A percentile compares a stretch with the other conserved stretches of the same genome.
Conservation (phyloP, 257 asterid genomes). For the Paraleonurus japonicus region DNA sequence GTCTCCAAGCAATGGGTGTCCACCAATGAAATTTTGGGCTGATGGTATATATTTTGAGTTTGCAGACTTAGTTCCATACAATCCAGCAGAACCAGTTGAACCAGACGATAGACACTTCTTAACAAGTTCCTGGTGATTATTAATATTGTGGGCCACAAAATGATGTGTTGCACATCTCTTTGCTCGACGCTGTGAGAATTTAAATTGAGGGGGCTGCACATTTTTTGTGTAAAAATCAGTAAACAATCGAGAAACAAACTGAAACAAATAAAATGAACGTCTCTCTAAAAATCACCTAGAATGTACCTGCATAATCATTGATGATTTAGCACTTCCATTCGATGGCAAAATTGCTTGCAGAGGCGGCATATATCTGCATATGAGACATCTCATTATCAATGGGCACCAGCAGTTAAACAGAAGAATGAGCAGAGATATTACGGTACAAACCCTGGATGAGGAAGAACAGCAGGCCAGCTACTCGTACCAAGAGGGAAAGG, state of each 20-base stretch:
- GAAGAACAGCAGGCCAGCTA: conserved; percentile 46
- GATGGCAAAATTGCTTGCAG: conserved; percentile 33
- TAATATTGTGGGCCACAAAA: conserved; percentile 47
- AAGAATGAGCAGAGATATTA: conserved; percentile 5
- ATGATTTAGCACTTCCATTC: conserved; percentile 37
- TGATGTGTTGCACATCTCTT: conserved; percentile 59
- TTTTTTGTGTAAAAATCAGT: conserved; percentile 11
- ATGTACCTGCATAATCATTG: conserved; percentile 40
- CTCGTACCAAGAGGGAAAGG: conserved; percentile 37
- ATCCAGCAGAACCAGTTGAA: conserved; percentile 31
- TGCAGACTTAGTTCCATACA: conserved; percentile 25
- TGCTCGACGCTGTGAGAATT: conserved; percentile 38
- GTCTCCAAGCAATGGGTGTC: conserved; percentile 27
- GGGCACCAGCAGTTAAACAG: conserved; percentile 9
- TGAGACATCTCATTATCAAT: conserved; percentile 20
- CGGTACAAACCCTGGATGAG: conserved; percentile 46
- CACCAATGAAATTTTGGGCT: conserved; percentile 23
- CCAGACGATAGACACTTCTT: conserved; percentile 36
- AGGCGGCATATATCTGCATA: conserved; percentile 40
- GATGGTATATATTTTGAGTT: conserved; percentile 29
- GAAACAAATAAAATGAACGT: neutral
- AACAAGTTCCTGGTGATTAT: conserved; percentile 41
- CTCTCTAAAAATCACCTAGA: neutral
- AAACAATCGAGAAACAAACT: neutral
- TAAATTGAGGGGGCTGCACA: conserved; percentile 49